These are phyloP conservation scores for Groenewaldozyma tartarivorans DNA, from an alignment of 805 yeast species.

Conservation along the genomic window DNA sequence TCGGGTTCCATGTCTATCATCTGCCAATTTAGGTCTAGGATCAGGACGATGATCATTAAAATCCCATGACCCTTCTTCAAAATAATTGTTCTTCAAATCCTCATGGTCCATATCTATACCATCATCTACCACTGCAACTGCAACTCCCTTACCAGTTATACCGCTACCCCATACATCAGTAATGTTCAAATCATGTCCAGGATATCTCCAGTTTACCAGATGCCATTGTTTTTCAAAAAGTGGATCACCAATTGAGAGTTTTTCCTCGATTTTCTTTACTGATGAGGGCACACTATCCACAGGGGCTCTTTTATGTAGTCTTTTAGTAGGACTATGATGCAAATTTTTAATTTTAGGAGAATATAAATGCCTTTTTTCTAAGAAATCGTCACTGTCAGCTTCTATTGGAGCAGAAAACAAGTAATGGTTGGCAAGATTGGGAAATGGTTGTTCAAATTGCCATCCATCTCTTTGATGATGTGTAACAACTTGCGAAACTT, in stretches of 20 bases:
- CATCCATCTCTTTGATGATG: constrained; percentile 24
- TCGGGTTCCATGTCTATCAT: constrained; percentile 92
- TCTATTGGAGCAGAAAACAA: constrained; percentile 43
- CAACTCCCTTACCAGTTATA: constrained; percentile 72
- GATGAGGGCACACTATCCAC: constrained; percentile 11
- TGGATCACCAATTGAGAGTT: constrained; percentile 71
- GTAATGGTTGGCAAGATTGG: constrained; percentile 52
- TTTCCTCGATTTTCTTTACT: constrained; percentile 30
- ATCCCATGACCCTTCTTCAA: constrained; percentile 80
- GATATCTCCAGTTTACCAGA: constrained; percentile 58
- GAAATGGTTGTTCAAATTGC: constrained; percentile 54
- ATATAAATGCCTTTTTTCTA: neutral
- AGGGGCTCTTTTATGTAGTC: constrained; percentile 13
- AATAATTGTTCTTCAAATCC: constrained; percentile 59
- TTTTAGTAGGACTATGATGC: constrained; percentile 1
- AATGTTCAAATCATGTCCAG: constrained; percentile 82
- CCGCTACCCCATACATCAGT: constrained; percentile 75
- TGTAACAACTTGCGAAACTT: constrained; percentile 6
- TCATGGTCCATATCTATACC: constrained; percentile 77
- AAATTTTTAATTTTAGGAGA: neutral
- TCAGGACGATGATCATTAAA: constrained; percentile 64
- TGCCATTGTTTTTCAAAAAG: constrained; percentile 87
- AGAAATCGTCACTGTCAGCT: neutral
- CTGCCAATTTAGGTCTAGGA: constrained; percentile 72
- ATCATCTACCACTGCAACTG: constrained; percentile 87